A percentile compares a stretch with the other conserved stretches of the same genome.
phyloP scores from a whole-genome alignment of 2,329 filamentous ascomycete species.

The Leptographium lundbergii region DNA sequence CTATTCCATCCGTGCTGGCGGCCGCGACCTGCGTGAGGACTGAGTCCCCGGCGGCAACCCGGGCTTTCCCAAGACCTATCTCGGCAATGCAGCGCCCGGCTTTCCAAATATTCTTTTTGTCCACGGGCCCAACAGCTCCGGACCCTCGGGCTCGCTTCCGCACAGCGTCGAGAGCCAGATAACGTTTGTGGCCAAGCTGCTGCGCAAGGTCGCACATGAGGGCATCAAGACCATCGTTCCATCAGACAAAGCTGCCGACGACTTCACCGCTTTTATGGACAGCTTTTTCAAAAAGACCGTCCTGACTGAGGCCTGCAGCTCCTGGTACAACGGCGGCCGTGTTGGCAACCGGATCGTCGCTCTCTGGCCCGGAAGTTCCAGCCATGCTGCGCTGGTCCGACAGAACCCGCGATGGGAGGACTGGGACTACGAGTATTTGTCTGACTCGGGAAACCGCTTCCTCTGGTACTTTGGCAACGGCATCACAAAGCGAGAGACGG shows the following conservation, averaged over 20 bases:
- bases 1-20: conserved; percentile 13
- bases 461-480: conserved; percentile 8
- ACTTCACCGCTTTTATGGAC: conserved; percentile 10
- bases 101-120: conserved; percentile 19
- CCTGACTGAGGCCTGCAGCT: conserved; percentile 8
- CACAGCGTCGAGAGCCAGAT: conserved; percentile 10
- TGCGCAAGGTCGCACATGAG: conserved; percentile 12
- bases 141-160: conserved; percentile 9
- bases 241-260: conserved; percentile 7
- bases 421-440: conserved; percentile 3
- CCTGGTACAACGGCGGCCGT: conserved; percentile 11
- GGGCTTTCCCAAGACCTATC: conserved; percentile 13
- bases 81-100: conserved; percentile 16
- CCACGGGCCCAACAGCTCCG: conserved; percentile 9
- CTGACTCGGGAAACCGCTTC: conserved; percentile 2
- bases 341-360: conserved; percentile 3
- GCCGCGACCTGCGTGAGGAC: conserved; percentile 9
- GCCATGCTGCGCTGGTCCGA: conserved; percentile 2
- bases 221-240: conserved; percentile 9
- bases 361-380: conserved; percentile 11
- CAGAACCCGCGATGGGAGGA: conserved; percentile 10
- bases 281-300: conserved; percentile 8
- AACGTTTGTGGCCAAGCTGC: conserved; percentile 10
- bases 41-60: conserved; percentile 12
- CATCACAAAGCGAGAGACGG: background rate